Evolutionary conservation across 352 stramenopile species (phyloP).

Genomic region (Phytopythium aichiense): DNA sequence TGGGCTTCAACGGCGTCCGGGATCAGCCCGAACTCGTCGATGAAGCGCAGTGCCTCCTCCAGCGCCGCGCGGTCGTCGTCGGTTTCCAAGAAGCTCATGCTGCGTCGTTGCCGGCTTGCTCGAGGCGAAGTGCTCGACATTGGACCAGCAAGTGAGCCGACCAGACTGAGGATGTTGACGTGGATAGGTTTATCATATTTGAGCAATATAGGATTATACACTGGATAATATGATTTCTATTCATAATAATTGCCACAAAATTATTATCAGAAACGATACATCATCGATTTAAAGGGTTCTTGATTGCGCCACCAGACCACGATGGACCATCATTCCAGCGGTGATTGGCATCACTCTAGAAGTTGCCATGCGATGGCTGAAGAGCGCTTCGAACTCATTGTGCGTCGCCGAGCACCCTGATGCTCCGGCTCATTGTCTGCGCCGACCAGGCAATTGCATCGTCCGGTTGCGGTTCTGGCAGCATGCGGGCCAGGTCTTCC

Average conservation of each 20-base stretch:
- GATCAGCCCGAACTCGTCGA: not conserved
- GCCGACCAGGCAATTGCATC: not conserved
- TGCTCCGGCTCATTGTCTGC: not conserved
- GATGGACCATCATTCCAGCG: not conserved
- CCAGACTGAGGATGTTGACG: not conserved
- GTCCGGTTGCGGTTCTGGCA: not conserved
- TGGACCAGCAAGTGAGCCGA: not conserved
- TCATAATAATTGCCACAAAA: not conserved
- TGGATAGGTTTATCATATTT: not conserved
- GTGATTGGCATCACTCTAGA: not conserved
- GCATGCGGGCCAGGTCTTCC: not conserved
- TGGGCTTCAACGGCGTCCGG: not conserved
- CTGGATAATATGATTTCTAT: too few relatives aligned
- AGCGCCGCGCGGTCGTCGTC: constrained; percentile 2
- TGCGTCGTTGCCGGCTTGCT: not conserved
- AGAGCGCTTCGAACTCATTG: too few relatives aligned
- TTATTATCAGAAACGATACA: not conserved
- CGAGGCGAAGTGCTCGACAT: not conserved
- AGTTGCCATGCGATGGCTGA: too few relatives aligned
- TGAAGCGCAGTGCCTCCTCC: constrained; percentile 5
- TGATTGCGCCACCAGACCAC: not conserved
- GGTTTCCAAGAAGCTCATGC: not conserved
- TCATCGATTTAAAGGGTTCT: too few relatives aligned
- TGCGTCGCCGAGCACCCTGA: not conserved
- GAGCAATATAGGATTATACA: not conserved